phyloP scores from a whole-genome alignment of 1,139 yeast species.

The Diutina sp. region DNA sequence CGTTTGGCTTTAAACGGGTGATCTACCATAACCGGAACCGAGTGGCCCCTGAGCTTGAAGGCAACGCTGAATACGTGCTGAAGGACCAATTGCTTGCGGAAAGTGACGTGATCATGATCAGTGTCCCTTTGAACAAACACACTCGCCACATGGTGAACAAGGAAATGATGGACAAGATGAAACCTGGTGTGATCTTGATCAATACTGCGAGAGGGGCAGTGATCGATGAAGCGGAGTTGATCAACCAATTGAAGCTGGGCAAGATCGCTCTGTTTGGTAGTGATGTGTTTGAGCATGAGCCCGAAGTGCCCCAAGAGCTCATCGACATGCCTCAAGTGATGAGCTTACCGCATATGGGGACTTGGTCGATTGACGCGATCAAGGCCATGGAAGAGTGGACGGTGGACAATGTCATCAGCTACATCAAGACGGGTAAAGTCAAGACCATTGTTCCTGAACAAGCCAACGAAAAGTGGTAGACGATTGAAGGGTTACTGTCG shows the following conservation, averaged over 20 bases:
- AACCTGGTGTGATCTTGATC: slow-evolving; percentile 49
- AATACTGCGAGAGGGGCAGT: slow-evolving; percentile 71
- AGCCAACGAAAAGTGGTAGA: slow-evolving; percentile 6
- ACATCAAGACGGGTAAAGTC: slow-evolving; percentile 46
- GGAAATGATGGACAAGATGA: slow-evolving; percentile 42
- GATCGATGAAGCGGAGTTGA: slow-evolving; percentile 53
- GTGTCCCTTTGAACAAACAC: slow-evolving; percentile 46
- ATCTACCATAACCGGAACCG: slow-evolving; percentile 49
- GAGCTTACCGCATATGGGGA: slow-evolving; percentile 75
- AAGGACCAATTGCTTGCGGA: slow-evolving; percentile 41
- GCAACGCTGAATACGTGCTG: slow-evolving; percentile 41
- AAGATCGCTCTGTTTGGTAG: slow-evolving; percentile 64
- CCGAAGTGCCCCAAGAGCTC: slow-evolving; percentile 49
- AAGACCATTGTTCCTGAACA: slow-evolving; percentile 60
- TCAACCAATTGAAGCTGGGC: slow-evolving; percentile 51
- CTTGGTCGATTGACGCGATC: slow-evolving; percentile 50
- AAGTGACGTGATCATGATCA: slow-evolving; percentile 49
- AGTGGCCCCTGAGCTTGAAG: slow-evolving; percentile 40
- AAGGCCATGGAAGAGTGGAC: slow-evolving; percentile 45
- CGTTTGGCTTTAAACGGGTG: slow-evolving; percentile 51
- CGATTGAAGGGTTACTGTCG: too few relatives aligned
- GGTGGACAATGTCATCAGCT: slow-evolving; percentile 30
- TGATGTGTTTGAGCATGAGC: slow-evolving; percentile 82
- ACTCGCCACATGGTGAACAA: slow-evolving; percentile 49
- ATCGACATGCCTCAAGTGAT: slow-evolving; percentile 43